These are phyloP conservation scores for Austroboletus niveus DNA, from an alignment of 1,284 basidiomycete genomes.

Conservation along the genomic window DNA sequence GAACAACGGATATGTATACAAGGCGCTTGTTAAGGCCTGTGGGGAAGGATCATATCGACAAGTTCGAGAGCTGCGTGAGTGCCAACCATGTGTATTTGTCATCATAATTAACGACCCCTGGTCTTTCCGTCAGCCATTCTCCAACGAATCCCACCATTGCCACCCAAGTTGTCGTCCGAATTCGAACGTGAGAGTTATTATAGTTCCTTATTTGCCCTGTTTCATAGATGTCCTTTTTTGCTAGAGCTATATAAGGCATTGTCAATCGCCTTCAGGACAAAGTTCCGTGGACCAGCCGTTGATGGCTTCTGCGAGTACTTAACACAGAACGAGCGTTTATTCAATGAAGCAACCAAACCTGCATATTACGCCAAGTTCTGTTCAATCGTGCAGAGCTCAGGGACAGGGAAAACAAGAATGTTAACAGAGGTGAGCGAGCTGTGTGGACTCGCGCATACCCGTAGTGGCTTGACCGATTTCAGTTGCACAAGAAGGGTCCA, in stretches of 20 bases:
- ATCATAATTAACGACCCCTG: too few relatives aligned
- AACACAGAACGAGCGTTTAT: not conserved
- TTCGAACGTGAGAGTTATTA: too few relatives aligned
- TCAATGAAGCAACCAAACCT: slow-evolving; percentile 1
- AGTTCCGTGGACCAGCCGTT: not conserved
- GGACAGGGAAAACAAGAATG: slow-evolving; percentile 22
- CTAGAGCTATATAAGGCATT: not conserved
- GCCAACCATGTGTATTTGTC: too few relatives aligned
- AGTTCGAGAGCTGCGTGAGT: too few relatives aligned
- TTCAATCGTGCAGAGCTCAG: slow-evolving; percentile 21
- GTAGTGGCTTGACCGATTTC: not conserved
- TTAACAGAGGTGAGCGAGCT: slow-evolving; percentile 11
- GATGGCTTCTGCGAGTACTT: not conserved
- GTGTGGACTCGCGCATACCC: not conserved
- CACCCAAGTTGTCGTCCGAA: too few relatives aligned
- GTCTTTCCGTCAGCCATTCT: too few relatives aligned
- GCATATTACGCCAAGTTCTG: not conserved
- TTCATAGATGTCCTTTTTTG: not conserved
- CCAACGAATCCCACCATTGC: too few relatives aligned
- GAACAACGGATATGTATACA: too few relatives aligned
- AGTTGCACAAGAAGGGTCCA: slow-evolving; percentile 13
- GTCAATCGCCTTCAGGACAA: not conserved
- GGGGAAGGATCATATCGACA: too few relatives aligned
- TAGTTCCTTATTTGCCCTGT: too few relatives aligned
- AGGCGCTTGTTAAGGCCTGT: too few relatives aligned